Conservation (phyloP, 1,284 basidiomycete genomes). For the Blastosporella zonata region DNA sequence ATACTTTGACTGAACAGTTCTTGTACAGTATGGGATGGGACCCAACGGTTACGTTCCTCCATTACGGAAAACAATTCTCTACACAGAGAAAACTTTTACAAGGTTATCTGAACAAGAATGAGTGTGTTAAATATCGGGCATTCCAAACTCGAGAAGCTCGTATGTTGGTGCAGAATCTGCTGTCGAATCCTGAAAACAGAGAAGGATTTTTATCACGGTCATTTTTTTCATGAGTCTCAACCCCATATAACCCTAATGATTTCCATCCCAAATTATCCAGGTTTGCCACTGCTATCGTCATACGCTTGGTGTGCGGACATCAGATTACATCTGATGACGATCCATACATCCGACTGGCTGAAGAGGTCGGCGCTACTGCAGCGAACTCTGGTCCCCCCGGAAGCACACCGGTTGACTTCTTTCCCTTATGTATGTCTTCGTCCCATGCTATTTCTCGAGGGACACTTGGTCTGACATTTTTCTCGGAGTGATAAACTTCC, state of each 20-base stretch:
- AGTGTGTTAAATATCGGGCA: conserved; percentile 15
- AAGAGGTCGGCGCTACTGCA: conserved; percentile 13
- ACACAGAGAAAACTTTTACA: conserved; percentile 23
- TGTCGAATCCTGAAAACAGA: conserved; percentile 14
- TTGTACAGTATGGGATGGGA: conserved; percentile 9
- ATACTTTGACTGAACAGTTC: not conserved
- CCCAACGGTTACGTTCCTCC: conserved; percentile 12
- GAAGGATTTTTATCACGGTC: conserved; percentile 14
- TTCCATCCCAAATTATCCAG: conserved; percentile 11
- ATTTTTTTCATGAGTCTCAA: not conserved
- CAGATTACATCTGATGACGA: conserved; percentile 21
- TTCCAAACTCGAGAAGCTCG: conserved; percentile 21
- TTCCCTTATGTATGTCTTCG: conserved; percentile 22
- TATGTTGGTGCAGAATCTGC: conserved; percentile 19
- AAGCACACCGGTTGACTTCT: conserved; percentile 23
- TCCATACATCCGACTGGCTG: conserved; percentile 18
- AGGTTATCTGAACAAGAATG: conserved; percentile 19
- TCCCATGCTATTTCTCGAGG: not conserved
- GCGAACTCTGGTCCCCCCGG: conserved; percentile 24
- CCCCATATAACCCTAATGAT: not conserved
- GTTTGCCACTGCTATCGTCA: conserved; percentile 22
- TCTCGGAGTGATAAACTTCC: conserved; percentile 24
- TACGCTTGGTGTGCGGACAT: conserved; percentile 25
- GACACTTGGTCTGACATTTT: not conserved
- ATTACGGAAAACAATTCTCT: conserved; percentile 23